Percentiles rank a stretch among this genome's conserved stretches.
These are phyloP conservation scores for Candida yuanshanica DNA, from an alignment of 805 yeast genomes.

Conservation along the genomic window DNA sequence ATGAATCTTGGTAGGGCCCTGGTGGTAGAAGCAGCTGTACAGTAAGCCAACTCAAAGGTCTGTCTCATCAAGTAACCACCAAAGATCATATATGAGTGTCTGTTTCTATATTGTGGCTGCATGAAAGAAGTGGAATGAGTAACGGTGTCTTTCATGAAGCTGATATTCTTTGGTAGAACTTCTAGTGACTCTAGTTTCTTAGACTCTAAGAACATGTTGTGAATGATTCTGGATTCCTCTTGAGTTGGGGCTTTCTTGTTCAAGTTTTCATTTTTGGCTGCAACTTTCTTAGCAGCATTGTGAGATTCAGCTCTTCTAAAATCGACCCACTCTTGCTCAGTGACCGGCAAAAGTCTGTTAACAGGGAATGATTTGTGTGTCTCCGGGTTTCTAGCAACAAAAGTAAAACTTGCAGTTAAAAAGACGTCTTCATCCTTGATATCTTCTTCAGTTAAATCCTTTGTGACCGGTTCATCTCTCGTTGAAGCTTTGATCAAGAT, in stretches of 20 bases:
- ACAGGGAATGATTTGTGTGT: slow-evolving; percentile 89
- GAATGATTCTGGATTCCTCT: slow-evolving; percentile 69
- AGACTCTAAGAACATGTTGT: slow-evolving; percentile 64
- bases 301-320: slow-evolving; percentile 86
- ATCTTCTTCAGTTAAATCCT: slow-evolving; percentile 46
- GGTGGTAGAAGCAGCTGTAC: slow-evolving; percentile 86
- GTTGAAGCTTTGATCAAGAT: slow-evolving; percentile 87
- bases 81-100: slow-evolving; percentile 90
- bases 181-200: slow-evolving; percentile 30
- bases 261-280: slow-evolving; percentile 59
- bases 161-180: slow-evolving; percentile 43
- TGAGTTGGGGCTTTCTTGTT: slow-evolving; percentile 67
- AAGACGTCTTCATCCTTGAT: slow-evolving; percentile 66
- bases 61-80: slow-evolving; percentile 93
- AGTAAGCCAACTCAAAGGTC: slow-evolving; percentile 89
- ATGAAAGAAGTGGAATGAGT: slow-evolving; percentile 76
- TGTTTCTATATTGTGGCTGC: slow-evolving; percentile 95
- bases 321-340: slow-evolving; percentile 74
- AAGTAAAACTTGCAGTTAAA: slow-evolving; percentile 86
- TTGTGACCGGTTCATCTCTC: slow-evolving; percentile 50
- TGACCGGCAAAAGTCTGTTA: slow-evolving; percentile 69
- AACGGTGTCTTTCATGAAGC: slow-evolving; percentile 66
- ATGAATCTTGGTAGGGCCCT: slow-evolving; percentile 84
- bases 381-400: slow-evolving; percentile 90
- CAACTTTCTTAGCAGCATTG: slow-evolving; percentile 77